Conservation (phyloP, 768 basidiomycete genomes). For the Xerocomellus amylosporus region DNA sequence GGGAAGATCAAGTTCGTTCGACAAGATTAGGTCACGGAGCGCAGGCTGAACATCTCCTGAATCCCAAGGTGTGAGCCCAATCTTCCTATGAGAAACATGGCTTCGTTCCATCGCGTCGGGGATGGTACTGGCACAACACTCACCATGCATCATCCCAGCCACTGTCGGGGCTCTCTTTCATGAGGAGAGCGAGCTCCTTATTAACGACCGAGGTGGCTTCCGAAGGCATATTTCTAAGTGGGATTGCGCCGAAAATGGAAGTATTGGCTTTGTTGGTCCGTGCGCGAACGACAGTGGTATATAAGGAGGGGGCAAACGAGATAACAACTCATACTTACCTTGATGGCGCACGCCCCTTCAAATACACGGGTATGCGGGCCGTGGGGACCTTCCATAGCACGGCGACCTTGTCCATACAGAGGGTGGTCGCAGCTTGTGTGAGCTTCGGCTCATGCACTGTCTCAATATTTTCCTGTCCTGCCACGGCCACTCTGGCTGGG, state of each 20-base stretch:
- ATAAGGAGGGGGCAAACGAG: conserved; percentile 15
- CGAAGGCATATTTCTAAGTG: not conserved
- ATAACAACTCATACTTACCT: conserved; percentile 52
- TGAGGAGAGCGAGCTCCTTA: conserved; percentile 4
- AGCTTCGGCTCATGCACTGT: conserved; percentile 74
- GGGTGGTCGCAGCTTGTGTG: conserved; percentile 45
- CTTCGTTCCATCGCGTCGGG: not conserved
- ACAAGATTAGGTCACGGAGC: conserved; percentile 49
- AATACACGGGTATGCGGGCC: conserved; percentile 53
- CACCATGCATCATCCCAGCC: conserved; percentile 26
- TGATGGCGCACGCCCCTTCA: conserved; percentile 62
- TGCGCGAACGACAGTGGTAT: conserved; percentile 26
- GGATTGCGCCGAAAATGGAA: not conserved
- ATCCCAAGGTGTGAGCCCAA: conserved; percentile 63
- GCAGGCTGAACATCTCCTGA: conserved; percentile 52
- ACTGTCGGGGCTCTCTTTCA: conserved; percentile 11
- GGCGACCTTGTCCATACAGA: too few species aligned
- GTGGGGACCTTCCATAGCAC: conserved; percentile 52
- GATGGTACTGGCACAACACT: not conserved
- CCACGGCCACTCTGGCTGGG: conserved; percentile 47
- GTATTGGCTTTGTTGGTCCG: conserved; percentile 20
- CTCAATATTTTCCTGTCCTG: conserved; percentile 78
- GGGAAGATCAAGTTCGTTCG: conserved; percentile 44
- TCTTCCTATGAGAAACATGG: conserved; percentile 36
- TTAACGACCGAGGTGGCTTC: not conserved